Conservation (phyloP, 352 stramenopile species). For the Pythium brassicae region DNA sequence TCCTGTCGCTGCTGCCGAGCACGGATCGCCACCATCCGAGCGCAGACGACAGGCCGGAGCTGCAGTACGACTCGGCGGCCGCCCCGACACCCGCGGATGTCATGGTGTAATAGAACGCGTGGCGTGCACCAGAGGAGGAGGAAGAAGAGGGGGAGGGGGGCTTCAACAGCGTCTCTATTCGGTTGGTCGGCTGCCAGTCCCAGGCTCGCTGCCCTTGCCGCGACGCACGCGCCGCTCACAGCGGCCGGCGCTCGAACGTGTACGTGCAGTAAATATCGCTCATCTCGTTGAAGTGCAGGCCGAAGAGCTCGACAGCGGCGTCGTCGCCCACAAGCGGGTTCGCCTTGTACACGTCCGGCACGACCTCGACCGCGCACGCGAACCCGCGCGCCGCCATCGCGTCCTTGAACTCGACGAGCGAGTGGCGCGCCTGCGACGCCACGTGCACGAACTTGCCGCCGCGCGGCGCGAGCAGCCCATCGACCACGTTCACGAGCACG, state of each 20-base stretch:
- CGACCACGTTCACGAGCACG: slow-evolving; percentile 73
- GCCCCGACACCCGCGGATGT: not conserved
- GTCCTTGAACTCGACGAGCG: slow-evolving; percentile 78
- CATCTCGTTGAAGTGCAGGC: slow-evolving; percentile 90
- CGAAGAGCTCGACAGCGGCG: slow-evolving; percentile 63
- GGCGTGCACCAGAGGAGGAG: not conserved
- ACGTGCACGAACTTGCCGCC: slow-evolving; percentile 74
- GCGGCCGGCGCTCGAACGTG: slow-evolving; percentile 56
- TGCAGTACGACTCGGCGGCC: slow-evolving; percentile 1
- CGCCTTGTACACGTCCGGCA: slow-evolving; percentile 79
- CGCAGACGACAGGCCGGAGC: slow-evolving; percentile 5
- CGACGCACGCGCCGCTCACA: too few species aligned
- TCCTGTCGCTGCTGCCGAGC: slow-evolving; percentile 54
- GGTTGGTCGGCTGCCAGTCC: too few species aligned
- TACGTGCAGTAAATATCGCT: slow-evolving; percentile 87
- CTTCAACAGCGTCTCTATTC: not conserved
- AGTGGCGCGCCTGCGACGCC: slow-evolving; percentile 75
- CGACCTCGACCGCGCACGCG: slow-evolving; percentile 48
- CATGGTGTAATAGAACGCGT: slow-evolving; percentile 3
- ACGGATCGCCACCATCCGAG: slow-evolving; percentile 26
- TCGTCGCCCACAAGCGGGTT: slow-evolving; percentile 77
- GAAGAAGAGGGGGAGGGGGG: too few species aligned
- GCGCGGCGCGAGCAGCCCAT: slow-evolving; percentile 44
- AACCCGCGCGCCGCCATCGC: slow-evolving; percentile 73
- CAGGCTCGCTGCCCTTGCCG: too few species aligned